Evolutionary conservation across 306 rosid species (phyloP), one percentile per base, ranked within the genome.

Genomic region (Styphnolobium japonicum): DNA sequence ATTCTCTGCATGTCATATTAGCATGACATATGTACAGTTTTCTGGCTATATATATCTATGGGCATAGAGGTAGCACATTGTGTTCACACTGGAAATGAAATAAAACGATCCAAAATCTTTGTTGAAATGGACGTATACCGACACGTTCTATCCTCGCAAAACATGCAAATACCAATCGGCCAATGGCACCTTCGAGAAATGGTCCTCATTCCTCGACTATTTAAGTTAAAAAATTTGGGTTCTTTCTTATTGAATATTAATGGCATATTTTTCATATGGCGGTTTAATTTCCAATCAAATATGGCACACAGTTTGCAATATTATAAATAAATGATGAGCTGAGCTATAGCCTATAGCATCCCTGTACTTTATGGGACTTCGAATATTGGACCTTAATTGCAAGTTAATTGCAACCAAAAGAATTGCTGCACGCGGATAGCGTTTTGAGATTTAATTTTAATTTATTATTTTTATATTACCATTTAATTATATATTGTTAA

Each of bases 1-100:
- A 78, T 81, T 81, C 81, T 58, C 49, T 75, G 77, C 78, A 45
- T 67, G 51, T 64, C 42, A 77, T 66, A 29, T 8, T 64, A 43
- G 75, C 67, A 82, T 76, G 75, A 77, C 64, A 77, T 39, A 62
- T 61, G 23, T 4, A 52, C 82, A 71, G 79, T 77, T 1, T 4
- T 62, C 46, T 77, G 79, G 75, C 33, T 18, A 27, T 29, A 55
- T 25, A 14, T 69, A 69, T 69, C 71, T 73, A 73, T 78, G 68
- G 43, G 52, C 48, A 16, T 23, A 34, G 55, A 46, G 75, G 75
- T 56, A 62, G 55, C 78, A 58, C 81, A 76, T 29, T 29, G 57
- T 72, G 29, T 53, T 36, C 77, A 75, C 36, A 4, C 8, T 73
- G 78, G 67, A 79, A 69, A 64, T 14, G 60, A 70, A 68, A 68